Conservation (phyloP, 352 stramenopile species). For the Globisporangium paddicum region DNA sequence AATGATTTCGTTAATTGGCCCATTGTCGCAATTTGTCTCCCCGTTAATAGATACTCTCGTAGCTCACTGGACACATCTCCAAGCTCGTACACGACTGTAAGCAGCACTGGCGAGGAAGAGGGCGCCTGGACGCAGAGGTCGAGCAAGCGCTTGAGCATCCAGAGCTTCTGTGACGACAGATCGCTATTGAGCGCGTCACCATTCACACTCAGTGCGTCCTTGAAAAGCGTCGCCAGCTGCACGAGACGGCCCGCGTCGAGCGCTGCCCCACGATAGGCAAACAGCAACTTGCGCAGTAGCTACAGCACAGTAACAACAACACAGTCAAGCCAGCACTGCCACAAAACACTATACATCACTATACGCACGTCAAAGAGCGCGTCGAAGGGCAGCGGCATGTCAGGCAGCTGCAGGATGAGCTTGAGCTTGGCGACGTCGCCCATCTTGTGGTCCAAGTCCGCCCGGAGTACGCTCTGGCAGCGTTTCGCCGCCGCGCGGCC, state of each 20-base stretch:
- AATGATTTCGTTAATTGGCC: neutral
- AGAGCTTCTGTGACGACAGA: slow-evolving; percentile 17
- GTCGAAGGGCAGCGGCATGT: slow-evolving; percentile 42
- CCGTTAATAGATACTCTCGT: slow-evolving; percentile 28
- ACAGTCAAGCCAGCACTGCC: neutral
- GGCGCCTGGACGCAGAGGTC: slow-evolving; percentile 42
- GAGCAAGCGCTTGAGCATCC: slow-evolving; percentile 35
- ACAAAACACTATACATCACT: neutral
- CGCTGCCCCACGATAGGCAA: slow-evolving; percentile 26
- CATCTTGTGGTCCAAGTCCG: slow-evolving; percentile 51
- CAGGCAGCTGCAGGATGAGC: slow-evolving; percentile 40
- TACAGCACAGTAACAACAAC: slow-evolving; percentile 2
- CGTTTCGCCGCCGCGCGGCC: slow-evolving; percentile 22
- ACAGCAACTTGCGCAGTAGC: slow-evolving; percentile 40
- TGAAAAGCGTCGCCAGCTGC: slow-evolving; percentile 21
- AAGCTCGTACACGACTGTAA: slow-evolving; percentile 17
- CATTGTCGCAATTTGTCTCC: slow-evolving; percentile 13
- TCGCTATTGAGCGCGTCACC: slow-evolving; percentile 16
- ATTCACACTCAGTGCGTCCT: slow-evolving; percentile 18
- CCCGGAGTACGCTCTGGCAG: slow-evolving; percentile 11
- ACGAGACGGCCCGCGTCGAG: slow-evolving; percentile 25
- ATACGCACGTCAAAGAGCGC: slow-evolving; percentile 36
- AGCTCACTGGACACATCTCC: slow-evolving; percentile 19
- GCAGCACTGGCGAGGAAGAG: slow-evolving; percentile 1
- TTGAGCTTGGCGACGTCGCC: slow-evolving; percentile 52